Percentiles rank a stretch among this genome's conserved stretches.
Conservation (phyloP, 441 rosid species). For the Adansonia rubrostipa region DNA sequence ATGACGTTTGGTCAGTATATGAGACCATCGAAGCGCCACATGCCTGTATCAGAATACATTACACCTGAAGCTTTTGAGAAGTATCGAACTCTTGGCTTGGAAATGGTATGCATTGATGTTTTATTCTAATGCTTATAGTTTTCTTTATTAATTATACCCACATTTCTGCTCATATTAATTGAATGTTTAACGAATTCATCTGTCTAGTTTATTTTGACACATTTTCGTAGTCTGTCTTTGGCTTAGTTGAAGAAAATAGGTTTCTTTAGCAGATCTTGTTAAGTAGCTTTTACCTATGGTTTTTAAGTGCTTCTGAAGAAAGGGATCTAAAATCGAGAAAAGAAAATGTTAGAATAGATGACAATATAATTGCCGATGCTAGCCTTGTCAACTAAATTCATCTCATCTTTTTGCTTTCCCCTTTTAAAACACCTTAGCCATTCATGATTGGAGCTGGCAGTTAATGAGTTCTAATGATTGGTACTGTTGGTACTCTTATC, state of each 20-base stretch:
- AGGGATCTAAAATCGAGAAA: not conserved
- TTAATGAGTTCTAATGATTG: not conserved
- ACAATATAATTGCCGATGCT: not conserved
- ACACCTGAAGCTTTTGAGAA: conserved; percentile 93
- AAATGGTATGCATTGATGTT: conserved; percentile 65
- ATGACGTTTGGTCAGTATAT: conserved; percentile 98
- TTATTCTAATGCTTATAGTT: not conserved
- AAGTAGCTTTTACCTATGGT: not conserved
- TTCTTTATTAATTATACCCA: not conserved
- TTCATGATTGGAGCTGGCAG: conserved; percentile 12
- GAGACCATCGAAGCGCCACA: conserved; percentile 98
- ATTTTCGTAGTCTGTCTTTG: not conserved
- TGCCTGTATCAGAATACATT: conserved; percentile 94
- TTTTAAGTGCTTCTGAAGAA: not conserved
- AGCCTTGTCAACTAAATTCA: not conserved
- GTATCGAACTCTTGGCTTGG: conserved; percentile 83
- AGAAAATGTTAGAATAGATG: conserved; percentile 9
- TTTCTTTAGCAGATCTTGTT: not conserved
- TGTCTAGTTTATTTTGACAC: not conserved
- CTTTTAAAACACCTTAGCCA: not conserved
- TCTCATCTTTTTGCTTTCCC: not conserved
- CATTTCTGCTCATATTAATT: not conserved
- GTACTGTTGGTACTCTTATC: not conserved
- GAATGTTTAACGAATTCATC: not conserved
- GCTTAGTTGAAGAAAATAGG: not conserved